Evolutionary conservation across 306 rosid genomes (phyloP).

Genomic region (Argentina anserina): DNA sequence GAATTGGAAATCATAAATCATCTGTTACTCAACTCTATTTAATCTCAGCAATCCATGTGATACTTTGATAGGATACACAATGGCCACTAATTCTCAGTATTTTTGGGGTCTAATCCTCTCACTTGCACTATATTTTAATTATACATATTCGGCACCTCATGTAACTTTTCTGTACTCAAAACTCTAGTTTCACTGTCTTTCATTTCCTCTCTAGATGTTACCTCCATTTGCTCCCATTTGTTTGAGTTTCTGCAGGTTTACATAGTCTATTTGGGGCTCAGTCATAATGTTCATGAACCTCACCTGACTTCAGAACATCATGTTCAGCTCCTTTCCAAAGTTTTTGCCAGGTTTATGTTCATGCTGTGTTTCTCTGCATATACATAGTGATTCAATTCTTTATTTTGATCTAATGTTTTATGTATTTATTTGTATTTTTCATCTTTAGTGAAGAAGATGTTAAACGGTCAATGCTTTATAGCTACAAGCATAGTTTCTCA

Average conservation of each 20-base stretch:
- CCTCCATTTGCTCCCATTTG: not conserved
- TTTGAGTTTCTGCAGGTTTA: slow-evolving; percentile 36
- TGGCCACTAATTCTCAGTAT: slow-evolving; percentile 22
- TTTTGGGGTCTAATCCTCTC: slow-evolving; percentile 32
- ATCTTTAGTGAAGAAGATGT: slow-evolving; percentile 50
- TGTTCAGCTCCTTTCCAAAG: slow-evolving; percentile 42
- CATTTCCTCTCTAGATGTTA: not conserved
- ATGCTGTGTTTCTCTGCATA: not conserved
- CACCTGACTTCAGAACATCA: slow-evolving; percentile 37
- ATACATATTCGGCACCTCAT: slow-evolving; percentile 29
- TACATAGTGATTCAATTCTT: not conserved
- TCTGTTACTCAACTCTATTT: slow-evolving; percentile 22
- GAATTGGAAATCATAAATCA: slow-evolving; percentile 16
- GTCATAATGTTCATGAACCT: slow-evolving; percentile 18
- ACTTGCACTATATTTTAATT: slow-evolving; percentile 30
- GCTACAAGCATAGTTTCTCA: slow-evolving; percentile 55
- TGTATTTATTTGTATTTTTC: not conserved
- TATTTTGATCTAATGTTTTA: not conserved
- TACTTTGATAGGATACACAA: slow-evolving; percentile 23
- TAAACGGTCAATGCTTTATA: slow-evolving; percentile 44
- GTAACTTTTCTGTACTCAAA: slow-evolving; percentile 22
- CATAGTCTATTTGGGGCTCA: slow-evolving; percentile 50
- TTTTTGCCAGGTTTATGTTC: slow-evolving; percentile 35
- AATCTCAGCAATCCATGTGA: slow-evolving; percentile 25
- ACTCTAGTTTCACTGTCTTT: not conserved